These are phyloP conservation scores for Avicennia marina DNA, from an alignment of 257 asterid species.

Conservation along the genomic window DNA sequence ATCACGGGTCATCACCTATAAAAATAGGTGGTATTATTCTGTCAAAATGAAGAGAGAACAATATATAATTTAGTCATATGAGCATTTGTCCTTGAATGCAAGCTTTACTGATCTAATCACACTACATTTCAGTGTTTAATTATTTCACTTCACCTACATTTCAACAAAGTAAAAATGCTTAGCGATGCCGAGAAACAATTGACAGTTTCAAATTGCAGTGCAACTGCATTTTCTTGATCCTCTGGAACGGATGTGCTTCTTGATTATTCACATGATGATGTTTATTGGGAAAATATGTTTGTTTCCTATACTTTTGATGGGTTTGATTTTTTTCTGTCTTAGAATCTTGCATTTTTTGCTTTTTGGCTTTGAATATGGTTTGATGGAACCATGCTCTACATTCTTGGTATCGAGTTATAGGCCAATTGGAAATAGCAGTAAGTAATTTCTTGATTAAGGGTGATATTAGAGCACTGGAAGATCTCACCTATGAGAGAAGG, in stretches of 20 bases:
- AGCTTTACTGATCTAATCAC: no score
- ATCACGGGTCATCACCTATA: no score
- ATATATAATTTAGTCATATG: no score
- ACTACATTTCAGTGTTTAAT: no score
- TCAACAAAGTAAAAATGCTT: not conserved
- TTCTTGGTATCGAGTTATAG: not conserved
- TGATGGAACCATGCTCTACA: not conserved
- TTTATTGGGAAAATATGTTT: not conserved
- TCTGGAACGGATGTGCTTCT: no score
- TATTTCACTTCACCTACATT: no score
- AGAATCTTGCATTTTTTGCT: not conserved
- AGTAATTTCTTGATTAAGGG: slow-evolving; percentile 45
- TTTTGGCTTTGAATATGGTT: not conserved
- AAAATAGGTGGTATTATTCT: no score
- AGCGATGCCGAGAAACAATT: not conserved
- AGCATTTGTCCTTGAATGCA: no score
- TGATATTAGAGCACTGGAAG: slow-evolving; percentile 80
- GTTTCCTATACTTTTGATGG: not conserved
- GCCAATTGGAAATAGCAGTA: not conserved
- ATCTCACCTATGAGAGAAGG: slow-evolving; percentile 79
- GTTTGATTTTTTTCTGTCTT: not conserved
- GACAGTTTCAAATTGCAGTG: not conserved
- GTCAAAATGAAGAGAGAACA: no score
- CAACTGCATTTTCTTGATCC: not conserved
- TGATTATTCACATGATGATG: not conserved